A percentile compares a stretch with the other conserved stretches of the same genome.
These are phyloP conservation scores for Angophora floribunda DNA, from an alignment of 345 rosid genomes.

Conservation along the genomic window DNA sequence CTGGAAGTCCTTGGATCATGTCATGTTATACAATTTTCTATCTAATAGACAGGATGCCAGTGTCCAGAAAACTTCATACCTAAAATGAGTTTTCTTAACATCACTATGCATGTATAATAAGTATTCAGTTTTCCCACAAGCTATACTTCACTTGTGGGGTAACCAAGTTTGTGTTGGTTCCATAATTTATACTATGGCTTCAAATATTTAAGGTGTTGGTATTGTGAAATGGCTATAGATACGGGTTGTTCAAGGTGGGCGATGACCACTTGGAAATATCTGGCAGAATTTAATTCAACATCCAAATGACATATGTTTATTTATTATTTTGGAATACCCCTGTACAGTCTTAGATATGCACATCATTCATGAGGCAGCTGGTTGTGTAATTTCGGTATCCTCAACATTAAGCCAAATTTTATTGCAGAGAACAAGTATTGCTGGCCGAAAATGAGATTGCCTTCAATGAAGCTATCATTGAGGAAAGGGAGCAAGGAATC, in stretches of 20 bases:
- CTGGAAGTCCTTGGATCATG: not conserved
- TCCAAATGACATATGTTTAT: not conserved
- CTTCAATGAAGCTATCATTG: slow-evolving; percentile 9
- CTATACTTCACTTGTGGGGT: not conserved
- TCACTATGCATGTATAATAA: not conserved
- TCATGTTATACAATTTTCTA: not conserved
- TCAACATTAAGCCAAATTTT: not conserved
- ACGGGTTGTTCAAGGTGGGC: not conserved
- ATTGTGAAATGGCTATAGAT: not conserved
- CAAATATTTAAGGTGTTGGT: not conserved
- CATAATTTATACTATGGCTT: not conserved
- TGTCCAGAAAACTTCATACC: not conserved
- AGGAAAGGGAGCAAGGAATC: slow-evolving; percentile 12
- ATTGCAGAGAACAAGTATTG: slow-evolving; percentile 37
- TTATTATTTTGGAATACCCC: not conserved
- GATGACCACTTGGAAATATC: not conserved
- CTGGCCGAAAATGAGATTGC: slow-evolving; percentile 1
- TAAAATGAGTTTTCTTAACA: not conserved
- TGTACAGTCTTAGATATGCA: not conserved
- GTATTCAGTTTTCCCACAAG: not conserved
- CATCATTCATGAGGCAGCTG: not conserved
- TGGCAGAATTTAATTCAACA: not conserved
- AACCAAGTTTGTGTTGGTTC: not conserved
- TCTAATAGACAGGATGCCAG: not conserved
- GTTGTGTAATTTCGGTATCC: not conserved